Evolutionary conservation across 106 monocot genomes (phyloP), one percentile per base, ranked within the genome.

Genomic region (Dioscorea zingiberensis): DNA sequence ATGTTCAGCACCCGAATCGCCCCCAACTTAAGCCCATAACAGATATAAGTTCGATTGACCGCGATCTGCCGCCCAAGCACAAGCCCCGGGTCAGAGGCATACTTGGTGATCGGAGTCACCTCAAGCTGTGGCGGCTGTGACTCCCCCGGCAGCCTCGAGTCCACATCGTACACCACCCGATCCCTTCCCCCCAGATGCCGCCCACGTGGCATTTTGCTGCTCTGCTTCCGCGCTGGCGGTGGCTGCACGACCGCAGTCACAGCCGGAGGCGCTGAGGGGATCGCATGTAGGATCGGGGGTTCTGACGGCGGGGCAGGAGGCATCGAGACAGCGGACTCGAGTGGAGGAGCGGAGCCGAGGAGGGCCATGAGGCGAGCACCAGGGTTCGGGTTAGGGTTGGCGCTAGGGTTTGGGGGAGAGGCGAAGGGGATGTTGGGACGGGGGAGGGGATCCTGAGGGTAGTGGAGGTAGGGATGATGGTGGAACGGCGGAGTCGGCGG

Each of bases 31-130:
- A 98, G 81, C 24, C 97, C 97, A 46, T 98, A 98, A 44, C 84
- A 93, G 24, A 98, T 98, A 67, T 98, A 98, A 7, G 70, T 79
- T 48, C 84, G 71, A 59, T 98, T 98, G n/a, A 98, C 92, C 0
- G 97, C 92, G 70, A 98, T 98, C 86, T 98, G 97, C 44, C 97
- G 82, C 13, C 97, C 97, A 9, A 98, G 62, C 14, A 98, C 97
- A 44, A 98, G 79, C 15, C 92, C 86, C 0, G 97, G 97, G 69
- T 98, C 97, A 1, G 97, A 98, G 4, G 62, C 54, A 57, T 98
- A 98, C 76, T 98, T 98, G 3, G 97, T 98, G 62, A 98, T 98
- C 16, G 97, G 97, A 25, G 92, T 89, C 13, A 98, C 97, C 74
- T 98, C 97, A 9, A 98, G 92, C 78, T 97, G 97, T 14, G 97